phyloP scores from a whole-genome alignment of 495 filamentous ascomycete genomes.

The Lichina pygmaea region DNA sequence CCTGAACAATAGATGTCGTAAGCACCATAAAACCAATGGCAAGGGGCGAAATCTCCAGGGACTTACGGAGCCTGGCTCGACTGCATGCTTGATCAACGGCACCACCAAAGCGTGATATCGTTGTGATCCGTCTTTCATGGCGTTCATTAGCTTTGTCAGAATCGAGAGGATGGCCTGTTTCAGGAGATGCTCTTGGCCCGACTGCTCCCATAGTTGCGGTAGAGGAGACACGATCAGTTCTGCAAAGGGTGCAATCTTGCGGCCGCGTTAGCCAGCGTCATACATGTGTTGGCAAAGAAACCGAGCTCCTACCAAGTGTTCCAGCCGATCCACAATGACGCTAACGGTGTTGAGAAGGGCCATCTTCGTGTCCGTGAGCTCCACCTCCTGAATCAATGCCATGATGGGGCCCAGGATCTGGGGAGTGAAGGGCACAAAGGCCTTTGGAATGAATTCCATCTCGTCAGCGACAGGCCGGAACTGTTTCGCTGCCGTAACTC shows the following conservation, averaged over 20 bases:
- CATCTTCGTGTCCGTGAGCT: constrained; percentile 63
- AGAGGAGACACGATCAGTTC: constrained; percentile 55
- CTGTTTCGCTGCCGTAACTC: constrained; percentile 69
- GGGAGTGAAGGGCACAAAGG: constrained; percentile 48
- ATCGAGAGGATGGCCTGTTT: constrained; percentile 80
- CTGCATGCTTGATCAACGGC: constrained; percentile 50
- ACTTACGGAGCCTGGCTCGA: constrained; percentile 45
- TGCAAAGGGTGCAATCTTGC: constrained; percentile 40
- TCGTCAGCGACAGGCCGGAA: constrained; percentile 55
- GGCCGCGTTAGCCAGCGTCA: not conserved
- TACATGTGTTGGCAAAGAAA: not conserved
- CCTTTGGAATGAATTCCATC: constrained; percentile 44
- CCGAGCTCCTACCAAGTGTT: constrained; percentile 30
- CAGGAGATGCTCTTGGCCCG: constrained; percentile 59
- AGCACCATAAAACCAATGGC: not conserved
- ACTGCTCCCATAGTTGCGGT: constrained; percentile 62
- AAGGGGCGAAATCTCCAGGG: not conserved
- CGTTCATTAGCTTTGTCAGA: constrained; percentile 45
- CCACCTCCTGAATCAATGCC: constrained; percentile 52
- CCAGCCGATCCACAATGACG: constrained; percentile 53
- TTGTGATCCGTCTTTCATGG: constrained; percentile 47
- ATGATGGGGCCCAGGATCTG: constrained; percentile 42
- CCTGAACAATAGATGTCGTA: constrained; percentile 10
- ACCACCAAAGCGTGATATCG: constrained; percentile 48
- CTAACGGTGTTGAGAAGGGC: constrained; percentile 63